Conservation (phyloP, 2,329 filamentous ascomycete species). For the Fusarium lyarnte region DNA sequence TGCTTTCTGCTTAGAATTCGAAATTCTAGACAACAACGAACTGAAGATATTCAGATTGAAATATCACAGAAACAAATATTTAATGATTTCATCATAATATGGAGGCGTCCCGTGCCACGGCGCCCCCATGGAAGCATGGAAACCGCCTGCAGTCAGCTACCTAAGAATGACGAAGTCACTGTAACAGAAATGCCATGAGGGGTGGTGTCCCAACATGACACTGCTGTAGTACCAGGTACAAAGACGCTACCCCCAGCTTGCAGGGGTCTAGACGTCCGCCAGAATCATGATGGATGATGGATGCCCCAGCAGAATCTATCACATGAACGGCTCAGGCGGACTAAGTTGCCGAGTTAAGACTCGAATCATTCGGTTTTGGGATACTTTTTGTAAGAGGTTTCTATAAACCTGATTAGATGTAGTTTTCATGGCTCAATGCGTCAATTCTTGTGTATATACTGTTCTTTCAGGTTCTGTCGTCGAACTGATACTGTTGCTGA, state of each 20-base stretch:
- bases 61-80: neutral
- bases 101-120: slow-evolving; percentile 5
- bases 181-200: slow-evolving; percentile 18
- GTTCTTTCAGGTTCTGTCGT: neutral
- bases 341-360: slow-evolving; percentile 22
- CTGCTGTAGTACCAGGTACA: slow-evolving; percentile 24
- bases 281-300: slow-evolving; percentile 26
- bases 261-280: slow-evolving; percentile 27
- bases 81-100: neutral
- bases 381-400: neutral
- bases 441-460: neutral
- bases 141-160: neutral
- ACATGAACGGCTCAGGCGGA: slow-evolving; percentile 30
- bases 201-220: slow-evolving; percentile 27
- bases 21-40: neutral
- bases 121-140: slow-evolving; percentile 3
- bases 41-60: neutral
- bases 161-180: slow-evolving; percentile 32
- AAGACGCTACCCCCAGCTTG: slow-evolving; percentile 23
- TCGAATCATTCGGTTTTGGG: slow-evolving; percentile 14
- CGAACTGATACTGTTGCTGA: slow-evolving; percentile 4
- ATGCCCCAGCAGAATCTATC: slow-evolving; percentile 35
- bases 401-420: neutral
- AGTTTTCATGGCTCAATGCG: neutral
- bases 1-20: neutral